Evolutionary conservation across 805 yeast species (phyloP), one percentile per base, ranked within the genome.

Genomic region (Wickerhamiella bombiphila): DNA sequence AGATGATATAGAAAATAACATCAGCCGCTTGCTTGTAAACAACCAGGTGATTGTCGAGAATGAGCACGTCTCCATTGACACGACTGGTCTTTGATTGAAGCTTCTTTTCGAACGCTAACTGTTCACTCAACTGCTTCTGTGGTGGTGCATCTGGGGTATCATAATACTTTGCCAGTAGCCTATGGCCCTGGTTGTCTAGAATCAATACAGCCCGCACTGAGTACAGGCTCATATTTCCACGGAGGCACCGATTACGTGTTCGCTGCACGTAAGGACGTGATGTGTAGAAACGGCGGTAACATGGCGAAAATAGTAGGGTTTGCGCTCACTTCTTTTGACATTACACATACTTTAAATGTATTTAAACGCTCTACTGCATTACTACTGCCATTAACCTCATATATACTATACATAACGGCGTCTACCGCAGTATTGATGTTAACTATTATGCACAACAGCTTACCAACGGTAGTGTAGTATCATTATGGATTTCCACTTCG

Each of bases 21-120:
- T 91, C 97, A 38, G 81, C 68, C 42, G 71, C 64, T 58, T 85
- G 93, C 58, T 81, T 85, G 62, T 85, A 91, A n/a, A 83, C 77
- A 29, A 86, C 75, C 43, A 83, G 65, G 47, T 76, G 78, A 54
- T 73, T 73, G 51, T 85, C 94, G 53, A 74, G 78, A 32, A 91
- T 65, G 43, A 83, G 60, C 39, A 91, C 74, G 52, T 86, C 97
- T 36, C 79, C 72, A 53, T 79, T 74, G 45, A 76, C 75, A 52
- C 83, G 81, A 58, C 70, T 70, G n/a, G 93, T 76, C 59, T 86
- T 91, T 32, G 61, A 56, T 51, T 76, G 77, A 29, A 91, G 60
- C 3, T 69, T 66, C 47, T 70, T 61, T 60, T 91, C 98, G 56
- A 88, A 91, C 39, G 73, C 65, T 40, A 66, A 62, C 60, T 91